Conservation (phyloP, 2,329 filamentous ascomycete species). For the Cyphellophora europaea region DNA sequence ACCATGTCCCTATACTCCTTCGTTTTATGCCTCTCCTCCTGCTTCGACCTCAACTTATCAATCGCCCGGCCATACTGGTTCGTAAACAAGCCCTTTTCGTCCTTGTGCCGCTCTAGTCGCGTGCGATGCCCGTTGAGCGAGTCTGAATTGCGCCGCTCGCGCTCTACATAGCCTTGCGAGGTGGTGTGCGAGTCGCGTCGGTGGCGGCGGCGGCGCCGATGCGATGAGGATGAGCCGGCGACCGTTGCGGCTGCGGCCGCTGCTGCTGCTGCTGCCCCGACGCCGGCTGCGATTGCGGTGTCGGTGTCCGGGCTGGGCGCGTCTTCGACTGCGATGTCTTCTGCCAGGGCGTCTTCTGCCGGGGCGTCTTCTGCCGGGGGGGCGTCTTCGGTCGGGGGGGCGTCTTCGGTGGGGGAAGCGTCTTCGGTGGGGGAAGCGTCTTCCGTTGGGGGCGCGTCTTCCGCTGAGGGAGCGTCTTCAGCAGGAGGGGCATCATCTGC, state of each 20-base stretch:
- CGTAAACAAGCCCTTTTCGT: constrained; percentile 23
- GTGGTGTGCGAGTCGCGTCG: too few relatives aligned
- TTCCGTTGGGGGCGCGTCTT: constrained; percentile 7
- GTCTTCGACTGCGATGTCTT: constrained; percentile 6
- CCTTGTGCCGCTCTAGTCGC: constrained; percentile 22
- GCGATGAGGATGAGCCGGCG: constrained; percentile 3
- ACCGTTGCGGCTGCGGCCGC: constrained; percentile 5
- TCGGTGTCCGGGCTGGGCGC: constrained; percentile 5
- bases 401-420: constrained; percentile 5
- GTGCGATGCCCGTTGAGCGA: constrained; percentile 21
- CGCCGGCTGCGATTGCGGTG: constrained; percentile 9
- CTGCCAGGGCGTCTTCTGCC: constrained; percentile 7
- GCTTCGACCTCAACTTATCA: constrained; percentile 23
- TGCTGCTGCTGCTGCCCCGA: constrained; percentile 16
- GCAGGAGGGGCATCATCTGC: constrained; percentile 12
- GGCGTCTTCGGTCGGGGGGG: constrained; percentile 9
- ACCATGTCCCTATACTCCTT: constrained; percentile 15
- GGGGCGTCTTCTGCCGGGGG: constrained; percentile 2
- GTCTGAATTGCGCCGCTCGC: constrained; percentile 5
- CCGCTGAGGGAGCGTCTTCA: constrained; percentile 12
- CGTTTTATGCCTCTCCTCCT: constrained; percentile 10
- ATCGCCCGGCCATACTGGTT: constrained; percentile 19
- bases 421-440: constrained; percentile 10
- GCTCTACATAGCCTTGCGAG: constrained; percentile 11
- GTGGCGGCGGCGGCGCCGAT: constrained; percentile 6